Conservation (phyloP, 306 rosid species). For the Glycine latifolia region DNA sequence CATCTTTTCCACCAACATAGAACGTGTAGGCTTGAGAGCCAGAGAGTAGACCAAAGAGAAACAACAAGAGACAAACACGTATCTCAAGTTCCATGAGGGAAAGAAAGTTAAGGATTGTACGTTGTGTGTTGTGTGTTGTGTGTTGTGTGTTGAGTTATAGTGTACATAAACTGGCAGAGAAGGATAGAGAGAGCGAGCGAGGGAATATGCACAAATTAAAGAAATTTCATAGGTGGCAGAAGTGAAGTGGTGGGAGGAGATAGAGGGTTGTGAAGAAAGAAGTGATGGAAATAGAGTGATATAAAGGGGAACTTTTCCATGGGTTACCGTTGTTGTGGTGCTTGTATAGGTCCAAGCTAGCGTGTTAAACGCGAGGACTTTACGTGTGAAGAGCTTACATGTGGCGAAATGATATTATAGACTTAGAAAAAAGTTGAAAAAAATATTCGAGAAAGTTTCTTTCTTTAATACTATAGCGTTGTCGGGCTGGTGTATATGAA, state of each 20-base stretch:
- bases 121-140: too few relatives aligned
- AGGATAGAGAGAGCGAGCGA: background rate
- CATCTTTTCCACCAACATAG: conserved; percentile 72
- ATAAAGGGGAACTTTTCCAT: conserved; percentile 12
- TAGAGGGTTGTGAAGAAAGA: background rate
- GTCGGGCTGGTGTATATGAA: background rate
- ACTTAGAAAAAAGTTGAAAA: background rate
- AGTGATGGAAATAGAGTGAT: conserved; percentile 28
- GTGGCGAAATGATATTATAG: conserved; percentile 14
- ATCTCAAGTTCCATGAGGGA: conserved; percentile 56
- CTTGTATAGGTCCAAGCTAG: conserved; percentile 5
- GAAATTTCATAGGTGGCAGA: background rate
- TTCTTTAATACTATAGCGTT: background rate
- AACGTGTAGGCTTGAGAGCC: conserved; percentile 57
- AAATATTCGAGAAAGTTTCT: too few relatives aligned
- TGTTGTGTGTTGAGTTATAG: background rate
- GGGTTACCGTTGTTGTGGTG: conserved; percentile 42
- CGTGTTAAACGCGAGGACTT: conserved; percentile 37
- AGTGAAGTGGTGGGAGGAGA: background rate
- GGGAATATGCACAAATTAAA: background rate
- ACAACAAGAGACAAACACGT: conserved; percentile 36
- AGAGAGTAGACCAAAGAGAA: conserved; percentile 42
- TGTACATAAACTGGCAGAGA: background rate
- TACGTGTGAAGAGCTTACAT: conserved; percentile 32
- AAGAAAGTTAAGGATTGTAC: background rate